Conservation (phyloP, 106 monocot genomes). For the Ottelia alismoides region DNA sequence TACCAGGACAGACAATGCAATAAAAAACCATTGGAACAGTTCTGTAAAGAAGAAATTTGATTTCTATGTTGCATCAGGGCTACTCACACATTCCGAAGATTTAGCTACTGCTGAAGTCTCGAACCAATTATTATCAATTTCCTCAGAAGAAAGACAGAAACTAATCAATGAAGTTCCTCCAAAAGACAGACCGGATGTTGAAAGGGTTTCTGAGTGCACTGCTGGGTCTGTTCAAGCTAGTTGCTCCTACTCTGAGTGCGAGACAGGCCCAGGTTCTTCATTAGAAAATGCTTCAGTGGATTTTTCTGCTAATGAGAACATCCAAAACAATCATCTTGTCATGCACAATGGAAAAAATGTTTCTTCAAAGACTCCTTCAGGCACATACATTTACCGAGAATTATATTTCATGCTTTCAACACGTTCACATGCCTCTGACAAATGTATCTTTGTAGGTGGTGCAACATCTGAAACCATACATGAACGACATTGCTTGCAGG, state of each 20-base stretch:
- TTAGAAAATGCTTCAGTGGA: slow-evolving; percentile 12
- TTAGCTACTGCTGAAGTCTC: slow-evolving; percentile 22
- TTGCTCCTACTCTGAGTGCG: slow-evolving; percentile 35
- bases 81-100: slow-evolving; percentile 46
- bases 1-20: slow-evolving; percentile 90
- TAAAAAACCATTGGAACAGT: slow-evolving; percentile 99
- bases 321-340: slow-evolving; percentile 2
- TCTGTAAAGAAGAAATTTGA: slow-evolving; percentile 92
- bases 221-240: slow-evolving; percentile 26
- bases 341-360: neutral
- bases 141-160: slow-evolving; percentile 15
- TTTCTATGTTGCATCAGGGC: slow-evolving; percentile 52
- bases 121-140: slow-evolving; percentile 7
- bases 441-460: too few relatives aligned
- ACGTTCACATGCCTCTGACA: neutral
- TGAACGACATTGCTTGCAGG: slow-evolving; percentile 3
- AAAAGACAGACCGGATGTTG: slow-evolving; percentile 26
- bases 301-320: slow-evolving; percentile 14
- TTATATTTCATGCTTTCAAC: neutral
- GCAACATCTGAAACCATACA: slow-evolving; percentile 9
- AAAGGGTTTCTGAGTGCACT: slow-evolving; percentile 50
- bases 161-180: slow-evolving; percentile 19
- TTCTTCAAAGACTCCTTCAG: slow-evolving; percentile 1
- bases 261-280: slow-evolving; percentile 9
- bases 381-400: slow-evolving; percentile 3